Conservation (phyloP, 2,329 filamentous ascomycete genomes). For the Stemphylium lycopersici region DNA sequence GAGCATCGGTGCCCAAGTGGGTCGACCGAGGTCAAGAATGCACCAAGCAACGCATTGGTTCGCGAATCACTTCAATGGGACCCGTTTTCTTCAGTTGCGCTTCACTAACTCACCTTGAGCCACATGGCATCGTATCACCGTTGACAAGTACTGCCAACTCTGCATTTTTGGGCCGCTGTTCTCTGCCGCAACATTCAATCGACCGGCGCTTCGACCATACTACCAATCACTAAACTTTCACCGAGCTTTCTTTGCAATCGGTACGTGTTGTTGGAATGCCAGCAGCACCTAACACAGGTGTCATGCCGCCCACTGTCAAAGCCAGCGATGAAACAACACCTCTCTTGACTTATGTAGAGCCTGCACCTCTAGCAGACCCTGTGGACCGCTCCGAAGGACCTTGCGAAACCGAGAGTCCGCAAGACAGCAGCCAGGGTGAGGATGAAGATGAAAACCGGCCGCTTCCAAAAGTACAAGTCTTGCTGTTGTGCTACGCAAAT, state of each 20-base stretch:
- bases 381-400: not conserved
- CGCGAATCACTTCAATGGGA: not conserved
- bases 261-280: constrained; percentile 3
- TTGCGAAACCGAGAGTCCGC: not conserved
- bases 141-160: not conserved
- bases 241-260: not conserved
- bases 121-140: too few species aligned
- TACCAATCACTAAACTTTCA: not conserved
- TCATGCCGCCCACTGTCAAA: not conserved
- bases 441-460: constrained; percentile 33
- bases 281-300: not conserved
- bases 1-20: not conserved
- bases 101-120: too few species aligned
- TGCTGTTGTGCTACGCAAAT: constrained; percentile 74
- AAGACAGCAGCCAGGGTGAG: constrained; percentile 3
- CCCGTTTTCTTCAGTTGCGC: not conserved
- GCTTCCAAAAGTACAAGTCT: constrained; percentile 61
- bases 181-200: not conserved
- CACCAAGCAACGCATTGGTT: constrained; percentile 7
- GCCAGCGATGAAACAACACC: constrained; percentile 38
- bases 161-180: not conserved
- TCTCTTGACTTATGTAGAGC: constrained; percentile 28
- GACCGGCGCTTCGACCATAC: not conserved
- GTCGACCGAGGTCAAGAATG: constrained; percentile 1
- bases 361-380: constrained; percentile 23